Evolutionary conservation across 2,329 filamentous ascomycete species (phyloP).

Genomic region (Colletotrichum phormii): DNA sequence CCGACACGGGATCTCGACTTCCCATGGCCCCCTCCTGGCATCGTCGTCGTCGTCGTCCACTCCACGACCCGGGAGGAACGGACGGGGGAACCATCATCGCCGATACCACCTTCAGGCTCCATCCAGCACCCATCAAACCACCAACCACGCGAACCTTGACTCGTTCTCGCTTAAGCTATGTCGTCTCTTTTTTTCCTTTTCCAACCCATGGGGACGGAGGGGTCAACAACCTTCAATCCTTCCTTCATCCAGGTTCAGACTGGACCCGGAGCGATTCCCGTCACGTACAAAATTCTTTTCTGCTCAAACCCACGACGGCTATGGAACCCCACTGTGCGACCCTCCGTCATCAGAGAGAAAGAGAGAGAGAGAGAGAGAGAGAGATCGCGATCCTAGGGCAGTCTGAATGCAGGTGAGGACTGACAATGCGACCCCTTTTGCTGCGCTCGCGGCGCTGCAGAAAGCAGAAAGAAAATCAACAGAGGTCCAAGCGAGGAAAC

Average conservation of each 20-base stretch:
- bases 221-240: conserved; percentile 5
- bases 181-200: neutral
- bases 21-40: neutral
- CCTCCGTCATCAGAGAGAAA: conserved; percentile 28
- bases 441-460: conserved; percentile 29
- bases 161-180: neutral
- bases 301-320: conserved; percentile 8
- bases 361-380: neutral
- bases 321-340: conserved; percentile 7
- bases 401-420: conserved; percentile 32
- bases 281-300: neutral
- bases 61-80: neutral
- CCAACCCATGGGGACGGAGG: neutral
- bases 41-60: neutral
- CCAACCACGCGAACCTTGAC: neutral
- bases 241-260: neutral
- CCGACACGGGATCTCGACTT: conserved; percentile 10
- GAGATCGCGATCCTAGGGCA: conserved; percentile 25
- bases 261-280: neutral
- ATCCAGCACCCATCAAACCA: neutral
- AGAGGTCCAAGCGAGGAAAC: conserved; percentile 20
- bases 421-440: conserved; percentile 28
- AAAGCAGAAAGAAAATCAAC: neutral
- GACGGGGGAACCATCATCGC: neutral
- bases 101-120: neutral